These are phyloP conservation scores for Capsella rubella DNA, from an alignment of 441 rosid species.

Conservation along the genomic window DNA sequence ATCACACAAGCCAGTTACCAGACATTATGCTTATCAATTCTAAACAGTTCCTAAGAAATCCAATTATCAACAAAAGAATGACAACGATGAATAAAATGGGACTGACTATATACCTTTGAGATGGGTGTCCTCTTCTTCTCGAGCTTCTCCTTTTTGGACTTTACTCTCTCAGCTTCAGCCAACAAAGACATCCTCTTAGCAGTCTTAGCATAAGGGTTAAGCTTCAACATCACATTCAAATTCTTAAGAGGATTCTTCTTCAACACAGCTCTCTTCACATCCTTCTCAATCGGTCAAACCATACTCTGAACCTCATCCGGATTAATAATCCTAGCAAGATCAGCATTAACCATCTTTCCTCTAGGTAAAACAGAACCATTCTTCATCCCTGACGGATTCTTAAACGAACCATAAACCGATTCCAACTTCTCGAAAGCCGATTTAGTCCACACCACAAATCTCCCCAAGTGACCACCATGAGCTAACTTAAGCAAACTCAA, in stretches of 20 bases:
- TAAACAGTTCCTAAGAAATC: no score
- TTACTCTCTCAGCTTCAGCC: constrained; percentile 83
- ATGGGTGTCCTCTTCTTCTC: constrained; percentile 69
- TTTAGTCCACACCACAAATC: not conserved
- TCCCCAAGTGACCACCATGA: not conserved
- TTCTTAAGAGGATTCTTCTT: constrained; percentile 96
- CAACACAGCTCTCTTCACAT: constrained; percentile 67
- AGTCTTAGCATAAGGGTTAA: constrained; percentile 84
- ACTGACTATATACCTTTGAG: not conserved
- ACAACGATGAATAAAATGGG: constrained; percentile 36
- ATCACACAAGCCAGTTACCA: no score
- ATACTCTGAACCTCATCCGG: constrained; percentile 73
- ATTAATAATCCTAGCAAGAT: constrained; percentile 56
- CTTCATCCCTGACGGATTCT: constrained; percentile 80
- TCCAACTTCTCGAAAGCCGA: not conserved
- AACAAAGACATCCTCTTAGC: constrained; percentile 38
- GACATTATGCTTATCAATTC: no score
- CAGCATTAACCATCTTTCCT: constrained; percentile 89
- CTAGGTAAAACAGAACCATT: constrained; percentile 81
- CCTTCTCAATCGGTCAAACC: constrained; percentile 72
- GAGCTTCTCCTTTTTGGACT: constrained; percentile 92
- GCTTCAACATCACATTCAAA: constrained; percentile 69
- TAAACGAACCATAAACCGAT: constrained; percentile 56
- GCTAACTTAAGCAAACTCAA: not conserved
- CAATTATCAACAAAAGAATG: not conserved